phyloP scores from a whole-genome alignment of 805 yeast species.

The Cyberlindnera nakhonratchasimensis region DNA sequence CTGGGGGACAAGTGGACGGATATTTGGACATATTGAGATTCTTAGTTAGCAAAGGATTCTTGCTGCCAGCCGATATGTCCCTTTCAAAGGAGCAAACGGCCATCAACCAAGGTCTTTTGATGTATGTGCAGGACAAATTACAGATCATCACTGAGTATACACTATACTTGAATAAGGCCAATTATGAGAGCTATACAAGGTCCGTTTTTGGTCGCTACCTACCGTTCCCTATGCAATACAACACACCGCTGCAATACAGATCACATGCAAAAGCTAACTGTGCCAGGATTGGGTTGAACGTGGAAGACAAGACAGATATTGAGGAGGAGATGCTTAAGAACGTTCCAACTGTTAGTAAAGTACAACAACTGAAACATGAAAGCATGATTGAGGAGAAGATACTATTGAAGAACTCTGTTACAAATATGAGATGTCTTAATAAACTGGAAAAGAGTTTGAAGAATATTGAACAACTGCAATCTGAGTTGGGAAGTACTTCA shows the following conservation, averaged over 20 bases:
- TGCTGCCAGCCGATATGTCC: conserved; percentile 10
- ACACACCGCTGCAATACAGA: conserved; percentile 51
- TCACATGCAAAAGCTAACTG: conserved; percentile 31
- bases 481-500: conserved; percentile 12
- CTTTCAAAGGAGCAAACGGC: conserved; percentile 31
- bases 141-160: conserved; percentile 52
- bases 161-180: conserved; percentile 49
- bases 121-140: conserved; percentile 40
- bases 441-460: conserved; percentile 13
- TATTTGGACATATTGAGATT: conserved; percentile 37
- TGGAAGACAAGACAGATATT: conserved; percentile 29
- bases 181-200: conserved; percentile 60
- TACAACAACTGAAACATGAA: conserved; percentile 69
- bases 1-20: conserved; percentile 35
- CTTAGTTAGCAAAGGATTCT: conserved; percentile 20
- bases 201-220: conserved; percentile 48
- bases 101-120: conserved; percentile 42
- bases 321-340: conserved; percentile 30
- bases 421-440: conserved; percentile 28
- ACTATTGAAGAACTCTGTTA: conserved; percentile 25
- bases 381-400: conserved; percentile 34
- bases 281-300: conserved; percentile 31
- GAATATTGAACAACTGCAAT: conserved; percentile 14
- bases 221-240: conserved; percentile 75
- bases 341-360: conserved; percentile 38